phyloP scores from a whole-genome alignment of 2,329 filamentous ascomycete genomes.

The Hawksworthiomyces lignivorus region DNA sequence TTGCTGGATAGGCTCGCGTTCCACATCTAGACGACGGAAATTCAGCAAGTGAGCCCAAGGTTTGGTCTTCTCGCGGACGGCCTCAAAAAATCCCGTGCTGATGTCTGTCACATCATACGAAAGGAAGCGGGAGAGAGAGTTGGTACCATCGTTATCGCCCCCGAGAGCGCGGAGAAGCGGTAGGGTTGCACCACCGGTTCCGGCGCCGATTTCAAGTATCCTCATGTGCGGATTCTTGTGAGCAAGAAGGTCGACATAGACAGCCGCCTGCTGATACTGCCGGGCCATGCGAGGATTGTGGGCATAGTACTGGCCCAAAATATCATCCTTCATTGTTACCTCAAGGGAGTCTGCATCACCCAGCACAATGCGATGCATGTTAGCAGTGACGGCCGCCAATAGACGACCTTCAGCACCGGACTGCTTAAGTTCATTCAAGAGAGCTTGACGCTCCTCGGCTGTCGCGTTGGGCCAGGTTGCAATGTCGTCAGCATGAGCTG shows the following conservation, averaged over 20 bases:
- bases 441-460: background rate
- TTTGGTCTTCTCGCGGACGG: constrained; percentile 23
- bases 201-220: constrained; percentile 32
- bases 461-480: constrained; percentile 12
- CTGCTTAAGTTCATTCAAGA: constrained; percentile 3
- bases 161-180: constrained; percentile 14
- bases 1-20: constrained; percentile 23
- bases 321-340: constrained; percentile 21
- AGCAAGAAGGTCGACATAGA: constrained; percentile 13
- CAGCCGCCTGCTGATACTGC: constrained; percentile 16
- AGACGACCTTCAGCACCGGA: constrained; percentile 14
- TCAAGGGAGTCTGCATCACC: constrained; percentile 21
- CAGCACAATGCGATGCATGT: constrained; percentile 19
- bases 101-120: constrained; percentile 37
- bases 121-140: constrained; percentile 5
- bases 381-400: constrained; percentile 7
- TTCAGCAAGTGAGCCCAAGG: constrained; percentile 9
- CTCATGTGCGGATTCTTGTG: constrained; percentile 20
- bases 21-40: constrained; percentile 21
- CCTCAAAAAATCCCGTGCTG: constrained; percentile 30
- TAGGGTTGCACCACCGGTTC: constrained; percentile 23
- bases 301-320: constrained; percentile 17
- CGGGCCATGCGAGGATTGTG: constrained; percentile 16
- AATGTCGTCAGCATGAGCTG: constrained; percentile 8
- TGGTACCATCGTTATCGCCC: background rate